Conservation (phyloP, 176 grass and related monocot species). For the Tuctoria greenei region DNA sequence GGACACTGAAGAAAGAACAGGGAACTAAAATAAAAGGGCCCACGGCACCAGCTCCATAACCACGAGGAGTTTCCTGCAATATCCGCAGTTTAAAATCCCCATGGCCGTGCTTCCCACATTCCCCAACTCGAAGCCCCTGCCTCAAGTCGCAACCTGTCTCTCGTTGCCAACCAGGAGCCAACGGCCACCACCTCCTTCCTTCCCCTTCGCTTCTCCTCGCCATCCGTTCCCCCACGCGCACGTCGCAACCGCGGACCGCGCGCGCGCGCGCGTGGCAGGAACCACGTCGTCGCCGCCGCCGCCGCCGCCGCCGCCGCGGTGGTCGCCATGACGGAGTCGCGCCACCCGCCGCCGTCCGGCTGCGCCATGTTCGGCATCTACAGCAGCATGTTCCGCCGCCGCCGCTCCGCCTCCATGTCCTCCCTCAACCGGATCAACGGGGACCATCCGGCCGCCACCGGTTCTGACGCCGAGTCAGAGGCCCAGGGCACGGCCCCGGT, state of each 20-base stretch:
- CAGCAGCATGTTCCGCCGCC: conserved; percentile 68
- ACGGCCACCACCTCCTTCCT: conserved; percentile 27
- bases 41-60: not conserved
- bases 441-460: not conserved
- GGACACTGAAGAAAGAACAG: conserved; percentile 3
- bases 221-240: conserved; percentile 13
- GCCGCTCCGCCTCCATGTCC: conserved; percentile 60
- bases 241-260: conserved; percentile 13
- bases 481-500: not conserved
- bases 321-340: conserved; percentile 54
- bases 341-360: conserved; percentile 53
- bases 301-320: too few species aligned
- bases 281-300: too few species aligned
- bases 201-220: not conserved
- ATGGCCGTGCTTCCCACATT: conserved; percentile 22
- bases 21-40: not conserved
- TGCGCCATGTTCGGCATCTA: conserved; percentile 77
- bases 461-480: not conserved
- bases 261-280: not conserved
- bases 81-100: conserved; percentile 33
- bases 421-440: conserved; percentile 50
- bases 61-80: conserved; percentile 11
- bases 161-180: conserved; percentile 28
- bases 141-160: not conserved
- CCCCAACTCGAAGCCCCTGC: conserved; percentile 28